These are phyloP conservation scores for Penicillium coprophilum DNA, from an alignment of 495 filamentous ascomycete genomes.

Conservation along the genomic window DNA sequence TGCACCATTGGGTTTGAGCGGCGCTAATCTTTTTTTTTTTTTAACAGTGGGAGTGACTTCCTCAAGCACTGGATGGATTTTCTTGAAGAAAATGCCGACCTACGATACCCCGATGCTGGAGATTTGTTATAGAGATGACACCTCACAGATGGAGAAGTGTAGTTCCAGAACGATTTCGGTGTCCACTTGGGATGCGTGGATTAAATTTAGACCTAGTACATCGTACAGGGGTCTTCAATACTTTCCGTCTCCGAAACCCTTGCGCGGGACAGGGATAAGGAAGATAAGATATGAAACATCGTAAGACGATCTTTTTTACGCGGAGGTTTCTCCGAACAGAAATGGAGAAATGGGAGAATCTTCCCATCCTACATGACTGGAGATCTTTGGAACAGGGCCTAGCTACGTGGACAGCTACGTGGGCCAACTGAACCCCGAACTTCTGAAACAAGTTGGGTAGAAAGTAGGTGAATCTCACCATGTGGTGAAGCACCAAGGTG, in stretches of 20 bases:
- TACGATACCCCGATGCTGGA: conserved; percentile 75
- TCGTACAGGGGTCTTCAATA: too few species aligned
- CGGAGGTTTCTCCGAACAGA: not conserved
- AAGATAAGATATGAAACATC: not conserved
- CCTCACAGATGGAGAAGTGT: not conserved
- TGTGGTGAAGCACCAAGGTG: too few species aligned
- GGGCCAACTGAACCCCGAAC: too few species aligned
- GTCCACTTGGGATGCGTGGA: not conserved
- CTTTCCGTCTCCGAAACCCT: not conserved
- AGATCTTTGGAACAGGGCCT: too few species aligned
- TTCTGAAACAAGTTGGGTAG: too few species aligned
- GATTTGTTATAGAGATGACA: conserved; percentile 40
- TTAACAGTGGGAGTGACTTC: conserved; percentile 70
- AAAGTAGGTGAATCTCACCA: too few species aligned
- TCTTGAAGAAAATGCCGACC: conserved; percentile 79
- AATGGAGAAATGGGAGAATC: too few species aligned
- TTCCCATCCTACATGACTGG: too few species aligned
- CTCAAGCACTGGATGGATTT: conserved; percentile 87
- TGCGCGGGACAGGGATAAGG: conserved; percentile 16
- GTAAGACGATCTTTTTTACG: not conserved
- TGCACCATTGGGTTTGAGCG: not conserved
- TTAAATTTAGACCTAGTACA: conserved; percentile 4
- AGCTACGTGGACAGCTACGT: not conserved
- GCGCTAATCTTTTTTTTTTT: conserved; percentile 9
- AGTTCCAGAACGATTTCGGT: conserved; percentile 7